Evolutionary conservation across 352 stramenopile species (phyloP), one percentile per base, ranked within the genome.

Genomic region (Pythium brassicae): DNA sequence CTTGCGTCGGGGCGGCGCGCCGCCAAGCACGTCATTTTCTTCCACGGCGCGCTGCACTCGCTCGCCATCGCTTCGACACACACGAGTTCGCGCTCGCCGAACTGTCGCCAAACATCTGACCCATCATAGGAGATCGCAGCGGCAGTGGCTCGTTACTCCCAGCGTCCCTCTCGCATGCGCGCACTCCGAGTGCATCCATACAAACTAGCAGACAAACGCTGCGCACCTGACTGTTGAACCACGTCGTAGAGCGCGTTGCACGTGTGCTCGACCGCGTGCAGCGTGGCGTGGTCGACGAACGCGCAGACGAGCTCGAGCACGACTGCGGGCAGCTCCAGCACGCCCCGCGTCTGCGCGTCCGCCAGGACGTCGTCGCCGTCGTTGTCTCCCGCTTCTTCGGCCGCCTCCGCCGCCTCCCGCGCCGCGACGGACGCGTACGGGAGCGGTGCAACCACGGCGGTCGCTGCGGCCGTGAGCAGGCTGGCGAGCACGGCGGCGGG

Each of bases 251-350:
- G 34, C 15, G 52, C 50, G 2, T 43, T 45, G 8, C 73, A 74
- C n/a, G 66, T 80, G 39, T 65, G 59, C 45, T 88, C 80, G 15
- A 74, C 62, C 0, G 68, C 63, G 58, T 90, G 80, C 27, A 90
- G 68, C 20, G 62, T 71, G 22, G 22, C 32, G 48, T 90, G 77
- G 53, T 87, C 77, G 32, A 86, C 61, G 55, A 77, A 87, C 29
- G 65, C 66, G 54, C 76, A 74, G 48, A 87, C 64, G n/a, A 71
- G 66, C 54, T 77, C 53, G 27, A 86, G 62, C 57, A 88, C 22
- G 14, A 72, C 72, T 22, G 48, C 54, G 10, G 80, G 80, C 26
- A 90, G 59, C 15, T 74, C 66, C 15, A 63, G 15, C 10, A 74
- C 37, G 23, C 17, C 55, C 39, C 47, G 27, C 8, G 9, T 3